Base-by-base conservation (phyloP, 2,329 filamentous ascomycete species). In the Penicillium sp. region DNA sequence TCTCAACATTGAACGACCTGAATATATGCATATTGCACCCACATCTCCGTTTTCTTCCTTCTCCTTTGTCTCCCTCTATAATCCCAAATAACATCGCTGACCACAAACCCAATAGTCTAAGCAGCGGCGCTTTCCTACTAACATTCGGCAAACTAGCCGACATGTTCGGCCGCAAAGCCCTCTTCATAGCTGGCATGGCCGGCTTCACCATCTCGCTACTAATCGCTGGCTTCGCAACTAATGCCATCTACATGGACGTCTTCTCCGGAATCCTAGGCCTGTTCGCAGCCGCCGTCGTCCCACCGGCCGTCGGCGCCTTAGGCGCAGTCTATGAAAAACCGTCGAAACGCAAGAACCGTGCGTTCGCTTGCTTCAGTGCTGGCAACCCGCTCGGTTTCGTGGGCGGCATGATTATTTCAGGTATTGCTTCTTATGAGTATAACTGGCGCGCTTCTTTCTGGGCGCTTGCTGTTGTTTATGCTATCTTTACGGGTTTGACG, bases 141-240 rank as follows among this genome's bases (percentile, higher is more conserved):
- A 83, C 86, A 63, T 87, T 90, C 58, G 87, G 86, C 39, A 84
- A 84, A 62, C 74, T 88, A 6, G 85, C 87, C 2, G 87, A 89
- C 67, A 75, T 88, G 44, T 85, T 89, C 48, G 87, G 86, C n/a
- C 80, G 86, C 35, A 86, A 85, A 62, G 63, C 74, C 0, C 78
- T 89, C 68, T 86, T 89, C 65, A 78, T 88, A 19, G 71, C 73
- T 10, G 86, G 85, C 46, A 81, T 89, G 76, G 80, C 79, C 16
- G 77, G 83, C 21, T 88, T 88, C 67, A 80, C 82, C 3, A 71
- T 85, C 26, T 81, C 86, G 59, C 75, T 81, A 2, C 72, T 89
- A 37, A 78, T 83, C 2, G 80, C 85, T 0, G 85, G 85, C 2
- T 89, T 89, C 67, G 78, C 84, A 3, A 80, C 81, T 51, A 81